Evolutionary conservation across 2,329 filamentous ascomycete genomes (phyloP).

Genomic region (Botryosphaeria dothidea): DNA sequence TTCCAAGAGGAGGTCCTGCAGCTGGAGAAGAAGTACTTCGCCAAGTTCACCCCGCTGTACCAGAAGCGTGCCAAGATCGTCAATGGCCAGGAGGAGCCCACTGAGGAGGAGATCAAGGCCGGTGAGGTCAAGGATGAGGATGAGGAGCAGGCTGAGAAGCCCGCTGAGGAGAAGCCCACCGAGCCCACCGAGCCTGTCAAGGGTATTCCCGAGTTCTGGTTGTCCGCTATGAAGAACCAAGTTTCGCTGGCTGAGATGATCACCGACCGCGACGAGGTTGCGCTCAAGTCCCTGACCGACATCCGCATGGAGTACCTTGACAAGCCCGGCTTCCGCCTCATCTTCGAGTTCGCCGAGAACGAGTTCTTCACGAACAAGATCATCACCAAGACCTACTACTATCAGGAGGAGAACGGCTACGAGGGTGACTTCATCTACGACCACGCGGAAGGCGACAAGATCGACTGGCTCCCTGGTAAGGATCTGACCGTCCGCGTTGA

Average conservation of each 20-base stretch:
- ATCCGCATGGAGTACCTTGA: constrained; percentile 99
- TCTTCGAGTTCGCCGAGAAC: constrained; percentile 95
- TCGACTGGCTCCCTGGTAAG: constrained; percentile 92
- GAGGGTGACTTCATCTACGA: constrained; percentile 99
- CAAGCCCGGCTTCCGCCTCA: constrained; percentile 94
- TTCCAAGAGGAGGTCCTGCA: constrained; percentile 98
- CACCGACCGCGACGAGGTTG: constrained; percentile 93
- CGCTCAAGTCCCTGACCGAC: constrained; percentile 84
- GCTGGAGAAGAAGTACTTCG: constrained; percentile 99
- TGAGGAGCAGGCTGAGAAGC: constrained; percentile 48
- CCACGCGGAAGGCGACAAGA: constrained; percentile 96
- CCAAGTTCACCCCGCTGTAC: constrained; percentile 97
- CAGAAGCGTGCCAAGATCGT: constrained; percentile 91
- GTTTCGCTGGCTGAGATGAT: constrained; percentile 97
- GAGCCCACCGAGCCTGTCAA: constrained; percentile 58
- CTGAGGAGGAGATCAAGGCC: constrained; percentile 80
- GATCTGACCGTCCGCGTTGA: constrained; percentile 93
- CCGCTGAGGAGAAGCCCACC: constrained; percentile 59
- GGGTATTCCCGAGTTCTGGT: constrained; percentile 98
- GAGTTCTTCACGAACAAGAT: constrained; percentile 97
- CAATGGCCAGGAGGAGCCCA: constrained; percentile 83
- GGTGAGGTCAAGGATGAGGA: constrained; percentile 80
- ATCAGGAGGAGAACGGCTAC: constrained; percentile 98
- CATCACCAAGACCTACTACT: constrained; percentile 97
- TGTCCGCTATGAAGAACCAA: constrained; percentile 99